Percentiles rank a stretch among this genome's conserved stretches.
Conservation (phyloP, 768 basidiomycete species). For the Psilocybe cubensis region DNA sequence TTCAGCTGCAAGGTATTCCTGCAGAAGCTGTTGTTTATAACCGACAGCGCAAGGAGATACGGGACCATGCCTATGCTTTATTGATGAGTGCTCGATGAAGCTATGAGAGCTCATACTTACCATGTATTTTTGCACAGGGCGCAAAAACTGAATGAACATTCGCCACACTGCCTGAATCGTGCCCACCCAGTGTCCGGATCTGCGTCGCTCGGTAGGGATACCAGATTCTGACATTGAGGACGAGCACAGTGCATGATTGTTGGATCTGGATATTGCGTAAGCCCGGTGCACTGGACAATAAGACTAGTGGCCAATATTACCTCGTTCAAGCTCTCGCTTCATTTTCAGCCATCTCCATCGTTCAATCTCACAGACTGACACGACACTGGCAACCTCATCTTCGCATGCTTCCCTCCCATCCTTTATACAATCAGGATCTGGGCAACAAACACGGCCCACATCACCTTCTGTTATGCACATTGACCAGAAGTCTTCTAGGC, state of each 20-base stretch:
- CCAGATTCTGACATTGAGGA: constrained; percentile 72
- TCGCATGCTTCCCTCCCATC: constrained; percentile 56
- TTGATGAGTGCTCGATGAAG: constrained; percentile 3
- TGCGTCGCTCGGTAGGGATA: constrained; percentile 52
- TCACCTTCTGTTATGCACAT: constrained; percentile 79
- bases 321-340: constrained; percentile 70
- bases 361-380: constrained; percentile 59
- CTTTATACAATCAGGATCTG: constrained; percentile 76
- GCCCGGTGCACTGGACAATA: neutral
- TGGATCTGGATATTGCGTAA: constrained; percentile 55
- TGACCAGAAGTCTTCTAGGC: constrained; percentile 78
- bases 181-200: constrained; percentile 68
- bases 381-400: constrained; percentile 69
- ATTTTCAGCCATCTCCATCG: constrained; percentile 78
- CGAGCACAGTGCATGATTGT: constrained; percentile 79
- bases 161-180: constrained; percentile 66
- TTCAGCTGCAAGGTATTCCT: constrained; percentile 56
- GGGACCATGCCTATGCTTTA: constrained; percentile 73
- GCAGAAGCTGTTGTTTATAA: constrained; percentile 59
- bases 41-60: constrained; percentile 67
- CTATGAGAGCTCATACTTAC: constrained; percentile 36
- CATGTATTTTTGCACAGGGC: constrained; percentile 78
- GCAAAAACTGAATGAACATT: constrained; percentile 80
- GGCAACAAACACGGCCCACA: constrained; percentile 73
- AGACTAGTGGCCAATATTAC: constrained; percentile 34